Conservation (phyloP, 176 grass and related monocot species). For the Aegilops bicornis region DNA sequence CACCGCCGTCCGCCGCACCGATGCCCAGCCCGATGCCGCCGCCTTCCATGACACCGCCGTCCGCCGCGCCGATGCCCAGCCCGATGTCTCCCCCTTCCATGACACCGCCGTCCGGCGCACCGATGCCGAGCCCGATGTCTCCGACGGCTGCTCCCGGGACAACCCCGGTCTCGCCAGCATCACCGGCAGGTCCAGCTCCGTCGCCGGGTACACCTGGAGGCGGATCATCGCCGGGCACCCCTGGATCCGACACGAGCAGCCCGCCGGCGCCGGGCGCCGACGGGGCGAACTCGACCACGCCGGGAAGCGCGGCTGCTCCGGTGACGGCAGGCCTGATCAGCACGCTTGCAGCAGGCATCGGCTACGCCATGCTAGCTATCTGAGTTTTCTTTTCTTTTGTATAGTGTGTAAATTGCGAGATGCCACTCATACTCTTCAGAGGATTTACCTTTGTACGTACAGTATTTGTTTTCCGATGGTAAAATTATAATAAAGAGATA, state of each 20-base stretch:
- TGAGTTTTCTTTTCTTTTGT: background rate
- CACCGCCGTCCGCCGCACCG: background rate
- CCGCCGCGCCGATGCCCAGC: background rate
- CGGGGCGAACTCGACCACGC: background rate
- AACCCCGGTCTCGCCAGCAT: background rate
- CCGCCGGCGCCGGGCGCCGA: background rate
- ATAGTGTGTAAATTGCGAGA: background rate
- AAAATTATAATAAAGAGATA: constrained; percentile 1
- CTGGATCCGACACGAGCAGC: constrained; percentile 10
- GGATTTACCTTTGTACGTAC: background rate
- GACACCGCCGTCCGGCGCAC: background rate
- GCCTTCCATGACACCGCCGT: background rate
- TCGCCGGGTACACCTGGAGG: background rate
- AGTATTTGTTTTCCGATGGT: constrained; percentile 26
- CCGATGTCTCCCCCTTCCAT: background rate
- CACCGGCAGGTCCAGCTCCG: background rate
- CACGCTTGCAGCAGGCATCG: constrained; percentile 44
- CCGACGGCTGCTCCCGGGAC: background rate
- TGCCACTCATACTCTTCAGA: background rate
- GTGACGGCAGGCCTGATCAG: constrained; percentile 20
- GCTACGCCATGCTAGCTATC: constrained; percentile 34
- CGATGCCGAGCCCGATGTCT: background rate
- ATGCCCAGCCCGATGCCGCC: background rate
- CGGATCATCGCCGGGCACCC: background rate
- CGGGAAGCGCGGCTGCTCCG: background rate